Evolutionary conservation across 805 yeast species (phyloP).

Genomic region (Kuraishia ogatae): DNA sequence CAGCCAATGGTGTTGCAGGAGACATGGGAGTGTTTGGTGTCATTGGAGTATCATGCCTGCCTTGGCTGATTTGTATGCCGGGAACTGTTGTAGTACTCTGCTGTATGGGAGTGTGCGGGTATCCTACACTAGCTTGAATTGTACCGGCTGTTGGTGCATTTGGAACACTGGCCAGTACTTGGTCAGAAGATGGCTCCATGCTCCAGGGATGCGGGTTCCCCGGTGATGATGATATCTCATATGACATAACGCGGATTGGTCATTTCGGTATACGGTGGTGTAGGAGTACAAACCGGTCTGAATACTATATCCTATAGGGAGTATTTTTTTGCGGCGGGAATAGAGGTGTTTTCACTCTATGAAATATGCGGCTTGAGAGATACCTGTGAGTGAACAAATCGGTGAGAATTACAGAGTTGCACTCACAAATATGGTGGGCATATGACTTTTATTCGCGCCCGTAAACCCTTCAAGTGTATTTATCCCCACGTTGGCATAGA

Average conservation of each 20-base stretch:
- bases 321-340: too few relatives aligned
- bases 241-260: neutral
- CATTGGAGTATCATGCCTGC: neutral
- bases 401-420: too few relatives aligned
- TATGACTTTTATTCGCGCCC: too few relatives aligned
- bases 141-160: neutral
- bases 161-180: neutral
- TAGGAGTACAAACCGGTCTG: too few relatives aligned
- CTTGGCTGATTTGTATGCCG: neutral
- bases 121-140: neutral
- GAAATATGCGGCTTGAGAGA: too few relatives aligned
- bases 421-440: too few relatives aligned
- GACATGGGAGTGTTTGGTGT: neutral
- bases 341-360: too few relatives aligned
- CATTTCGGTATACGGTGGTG: neutral
- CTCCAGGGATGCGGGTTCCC: neutral
- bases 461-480: too few relatives aligned
- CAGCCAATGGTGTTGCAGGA: neutral
- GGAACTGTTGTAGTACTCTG: neutral
- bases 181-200: neutral
- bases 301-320: too few relatives aligned
- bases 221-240: neutral
- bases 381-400: too few relatives aligned
- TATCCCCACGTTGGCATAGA: too few relatives aligned
- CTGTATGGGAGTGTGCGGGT: neutral